phyloP scores from a whole-genome alignment of 768 basidiomycete genomes.

The Scleroderma bovista region DNA sequence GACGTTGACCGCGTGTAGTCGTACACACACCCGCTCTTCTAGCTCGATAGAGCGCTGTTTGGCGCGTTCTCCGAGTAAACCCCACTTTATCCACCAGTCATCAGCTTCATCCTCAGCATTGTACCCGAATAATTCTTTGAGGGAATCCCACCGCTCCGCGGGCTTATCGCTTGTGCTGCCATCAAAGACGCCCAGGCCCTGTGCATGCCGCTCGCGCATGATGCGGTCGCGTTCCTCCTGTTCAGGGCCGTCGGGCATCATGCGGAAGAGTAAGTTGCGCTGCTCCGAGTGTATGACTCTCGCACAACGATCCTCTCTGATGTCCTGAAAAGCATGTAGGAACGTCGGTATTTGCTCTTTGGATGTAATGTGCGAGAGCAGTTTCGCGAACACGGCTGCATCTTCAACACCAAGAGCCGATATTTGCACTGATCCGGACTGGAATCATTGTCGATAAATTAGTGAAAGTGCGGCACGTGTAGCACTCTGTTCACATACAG shows the following conservation, averaged over 20 bases:
- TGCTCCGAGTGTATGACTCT: constrained; percentile 42
- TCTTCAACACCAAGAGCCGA: constrained; percentile 55
- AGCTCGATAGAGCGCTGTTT: constrained; percentile 15
- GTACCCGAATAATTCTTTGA: constrained; percentile 45
- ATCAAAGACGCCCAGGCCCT: constrained; percentile 42
- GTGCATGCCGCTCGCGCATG: constrained; percentile 35
- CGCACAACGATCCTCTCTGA: constrained; percentile 48
- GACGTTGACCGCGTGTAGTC: not conserved
- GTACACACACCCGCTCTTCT: constrained; percentile 12
- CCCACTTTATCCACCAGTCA: constrained; percentile 64
- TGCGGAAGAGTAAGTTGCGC: constrained; percentile 40
- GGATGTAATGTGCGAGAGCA: constrained; percentile 49
- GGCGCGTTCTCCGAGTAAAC: constrained; percentile 37
- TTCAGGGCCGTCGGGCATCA: constrained; percentile 37
- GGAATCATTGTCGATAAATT: not conserved
- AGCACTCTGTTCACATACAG: constrained; percentile 36
- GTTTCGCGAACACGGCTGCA: constrained; percentile 50
- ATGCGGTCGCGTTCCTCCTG: constrained; percentile 41
- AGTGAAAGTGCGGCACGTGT: not conserved
- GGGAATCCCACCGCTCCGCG: constrained; percentile 43
- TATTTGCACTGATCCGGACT: constrained; percentile 54
- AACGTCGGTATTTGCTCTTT: constrained; percentile 46
- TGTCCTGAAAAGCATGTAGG: constrained; percentile 52
- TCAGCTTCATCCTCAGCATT: constrained; percentile 53
- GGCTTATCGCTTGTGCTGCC: constrained; percentile 3